These are phyloP conservation scores for Marasmius tenuissimus DNA, from an alignment of 1,284 basidiomycete genomes.

Conservation along the genomic window DNA sequence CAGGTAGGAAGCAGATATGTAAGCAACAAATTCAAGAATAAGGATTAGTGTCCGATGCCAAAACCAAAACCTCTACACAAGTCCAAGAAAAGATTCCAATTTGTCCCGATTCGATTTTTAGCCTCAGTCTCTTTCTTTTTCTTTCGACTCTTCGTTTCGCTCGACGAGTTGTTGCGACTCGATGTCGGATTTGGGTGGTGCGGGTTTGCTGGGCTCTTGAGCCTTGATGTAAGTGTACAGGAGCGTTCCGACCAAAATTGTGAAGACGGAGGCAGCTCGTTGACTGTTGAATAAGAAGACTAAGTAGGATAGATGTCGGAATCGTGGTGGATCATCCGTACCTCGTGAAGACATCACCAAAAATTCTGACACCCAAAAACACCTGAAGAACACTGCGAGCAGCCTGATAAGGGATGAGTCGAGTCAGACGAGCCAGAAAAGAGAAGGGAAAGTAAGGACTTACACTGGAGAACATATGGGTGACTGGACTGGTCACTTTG, in stretches of 20 bases:
- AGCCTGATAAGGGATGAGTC: constrained; percentile 38
- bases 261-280: constrained; percentile 45
- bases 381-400: constrained; percentile 60
- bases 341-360: constrained; percentile 52
- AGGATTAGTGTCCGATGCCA: no score
- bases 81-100: no score
- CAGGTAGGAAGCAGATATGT: no score
- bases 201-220: constrained; percentile 1
- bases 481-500: constrained; percentile 57
- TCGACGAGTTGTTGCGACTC: not conserved
- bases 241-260: constrained; percentile 49
- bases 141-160: not conserved
- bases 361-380: constrained; percentile 52
- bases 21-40: no score
- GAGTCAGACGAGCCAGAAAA: not conserved
- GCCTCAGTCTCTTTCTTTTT: not conserved
- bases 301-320: not conserved
- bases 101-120: no score
- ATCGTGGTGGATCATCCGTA: constrained; percentile 24
- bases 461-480: constrained; percentile 62
- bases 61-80: no score
- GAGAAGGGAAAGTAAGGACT: constrained; percentile 23
- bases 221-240: constrained; percentile 21
- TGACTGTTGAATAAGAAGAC: constrained; percentile 31
- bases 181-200: not conserved